phyloP scores from a whole-genome alignment of 1,284 basidiomycete genomes.

The Hemileia vastatrix region DNA sequence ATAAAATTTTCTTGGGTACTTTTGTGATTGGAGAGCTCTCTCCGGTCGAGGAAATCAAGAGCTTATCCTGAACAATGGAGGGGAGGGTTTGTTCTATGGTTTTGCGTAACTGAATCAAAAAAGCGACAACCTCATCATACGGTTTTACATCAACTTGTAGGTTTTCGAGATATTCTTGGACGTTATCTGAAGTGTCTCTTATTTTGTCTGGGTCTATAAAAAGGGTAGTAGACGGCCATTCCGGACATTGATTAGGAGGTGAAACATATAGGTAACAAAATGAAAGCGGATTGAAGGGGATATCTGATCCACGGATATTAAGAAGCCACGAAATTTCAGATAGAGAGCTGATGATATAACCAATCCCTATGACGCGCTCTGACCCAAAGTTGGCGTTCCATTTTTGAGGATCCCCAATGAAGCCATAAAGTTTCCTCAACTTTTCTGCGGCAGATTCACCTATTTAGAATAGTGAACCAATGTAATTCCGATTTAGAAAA shows the following conservation, averaged over 20 bases:
- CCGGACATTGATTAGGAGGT: slow-evolving; percentile 25
- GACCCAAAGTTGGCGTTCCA: too few relatives aligned
- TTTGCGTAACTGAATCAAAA: slow-evolving; percentile 46
- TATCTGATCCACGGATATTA: slow-evolving; percentile 74
- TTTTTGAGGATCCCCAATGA: not conserved
- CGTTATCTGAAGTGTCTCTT: slow-evolving; percentile 48
- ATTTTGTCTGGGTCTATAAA: slow-evolving; percentile 62
- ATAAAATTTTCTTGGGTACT: too few relatives aligned
- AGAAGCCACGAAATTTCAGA: slow-evolving; percentile 59
- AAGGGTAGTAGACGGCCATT: slow-evolving; percentile 47
- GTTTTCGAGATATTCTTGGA: slow-evolving; percentile 54
- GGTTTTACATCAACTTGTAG: slow-evolving; percentile 52
- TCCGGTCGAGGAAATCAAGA: not conserved
- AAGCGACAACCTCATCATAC: slow-evolving; percentile 74
- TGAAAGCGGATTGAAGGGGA: slow-evolving; percentile 64
- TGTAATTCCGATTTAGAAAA: too few relatives aligned
- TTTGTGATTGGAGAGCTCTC: too few relatives aligned
- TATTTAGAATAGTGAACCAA: too few relatives aligned
- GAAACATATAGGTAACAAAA: not conserved
- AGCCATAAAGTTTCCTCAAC: not conserved
- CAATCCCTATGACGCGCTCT: not conserved
- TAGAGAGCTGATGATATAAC: slow-evolving; percentile 47
- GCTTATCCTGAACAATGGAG: not conserved
- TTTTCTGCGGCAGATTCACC: not conserved
- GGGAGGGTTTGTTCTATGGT: not conserved